Percentiles rank a stretch among this genome's conserved stretches.
Evolutionary conservation across 1,284 basidiomycete species (phyloP).

Genomic region (Trametes versicolor): DNA sequence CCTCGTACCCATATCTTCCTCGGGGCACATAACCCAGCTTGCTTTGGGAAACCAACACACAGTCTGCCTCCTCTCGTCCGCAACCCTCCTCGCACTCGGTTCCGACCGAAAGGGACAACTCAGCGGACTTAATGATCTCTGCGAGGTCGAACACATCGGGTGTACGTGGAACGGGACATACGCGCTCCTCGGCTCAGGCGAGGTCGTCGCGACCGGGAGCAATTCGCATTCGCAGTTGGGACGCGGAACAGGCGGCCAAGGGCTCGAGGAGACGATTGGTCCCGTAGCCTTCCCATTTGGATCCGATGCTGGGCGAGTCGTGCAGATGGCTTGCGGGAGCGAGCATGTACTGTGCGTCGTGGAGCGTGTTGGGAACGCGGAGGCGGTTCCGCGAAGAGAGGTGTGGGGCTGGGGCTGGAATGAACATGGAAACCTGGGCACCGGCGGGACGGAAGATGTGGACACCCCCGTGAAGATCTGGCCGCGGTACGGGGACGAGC

Average conservation of each 20-base stretch:
- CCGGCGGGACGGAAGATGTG: constrained; percentile 66
- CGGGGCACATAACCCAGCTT: constrained; percentile 48
- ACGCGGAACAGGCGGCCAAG: constrained; percentile 36
- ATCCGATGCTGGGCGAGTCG: constrained; percentile 32
- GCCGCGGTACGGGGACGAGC: constrained; percentile 44
- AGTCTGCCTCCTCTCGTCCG: constrained; percentile 61
- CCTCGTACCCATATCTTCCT: constrained; percentile 39
- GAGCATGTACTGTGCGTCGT: constrained; percentile 75
- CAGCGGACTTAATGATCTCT: constrained; percentile 47
- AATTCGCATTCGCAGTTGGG: constrained; percentile 81
- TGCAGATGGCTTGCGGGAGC: constrained; percentile 72
- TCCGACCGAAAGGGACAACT: constrained; percentile 79
- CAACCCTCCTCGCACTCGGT: constrained; percentile 63
- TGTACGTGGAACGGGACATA: constrained; percentile 92
- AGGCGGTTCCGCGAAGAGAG: constrained; percentile 43
- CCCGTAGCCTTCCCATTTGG: constrained; percentile 52
- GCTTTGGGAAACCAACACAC: constrained; percentile 81
- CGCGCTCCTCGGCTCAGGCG: constrained; percentile 47
- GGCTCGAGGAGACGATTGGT: constrained; percentile 18
- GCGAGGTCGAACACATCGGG: constrained; percentile 51
- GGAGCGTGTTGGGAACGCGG: constrained; percentile 33
- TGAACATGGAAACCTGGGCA: constrained; percentile 91
- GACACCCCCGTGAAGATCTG: constrained; percentile 62
- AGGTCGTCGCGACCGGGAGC: constrained; percentile 63
- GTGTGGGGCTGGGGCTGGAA: constrained; percentile 95